phyloP scores from a whole-genome alignment of 1,284 basidiomycete species.

The Gymnopus androsaceus region DNA sequence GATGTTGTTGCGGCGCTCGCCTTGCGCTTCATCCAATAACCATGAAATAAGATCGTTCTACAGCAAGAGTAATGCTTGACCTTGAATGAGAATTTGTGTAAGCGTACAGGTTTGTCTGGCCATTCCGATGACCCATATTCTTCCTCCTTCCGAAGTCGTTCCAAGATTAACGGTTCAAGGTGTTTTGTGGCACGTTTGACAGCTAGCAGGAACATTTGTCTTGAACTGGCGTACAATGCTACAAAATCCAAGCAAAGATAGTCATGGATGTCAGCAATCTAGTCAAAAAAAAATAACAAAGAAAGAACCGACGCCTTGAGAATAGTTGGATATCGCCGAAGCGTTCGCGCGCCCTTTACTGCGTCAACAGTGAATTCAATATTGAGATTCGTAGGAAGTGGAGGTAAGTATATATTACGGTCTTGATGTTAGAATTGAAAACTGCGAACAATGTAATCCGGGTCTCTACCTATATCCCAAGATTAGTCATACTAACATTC shows the following conservation, averaged over 20 bases:
- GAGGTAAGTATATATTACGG: too few species aligned
- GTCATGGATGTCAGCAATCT: neutral
- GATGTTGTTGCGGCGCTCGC: slow-evolving; percentile 6
- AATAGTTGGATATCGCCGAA: slow-evolving; percentile 5
- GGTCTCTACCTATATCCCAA: slow-evolving; percentile 9
- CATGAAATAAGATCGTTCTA: slow-evolving; percentile 25
- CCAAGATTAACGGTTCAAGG: slow-evolving; percentile 24
- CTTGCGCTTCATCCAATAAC: slow-evolving; percentile 23
- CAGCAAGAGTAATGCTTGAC: neutral
- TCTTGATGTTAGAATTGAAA: neutral
- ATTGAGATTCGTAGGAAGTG: slow-evolving; percentile 6
- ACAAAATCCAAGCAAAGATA: neutral
- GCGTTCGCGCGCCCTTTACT: neutral
- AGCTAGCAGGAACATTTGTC: slow-evolving; percentile 12
- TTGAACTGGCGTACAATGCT: slow-evolving; percentile 22
- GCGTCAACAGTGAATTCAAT: slow-evolving; percentile 13
- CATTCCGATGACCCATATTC: slow-evolving; percentile 25
- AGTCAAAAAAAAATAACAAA: neutral
- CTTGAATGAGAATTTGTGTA: neutral
- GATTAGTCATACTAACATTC: neutral
- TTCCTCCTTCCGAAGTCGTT: slow-evolving; percentile 22
- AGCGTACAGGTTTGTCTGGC: slow-evolving; percentile 23
- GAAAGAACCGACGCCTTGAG: slow-evolving; percentile 8
- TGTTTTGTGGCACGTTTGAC: slow-evolving; percentile 19
- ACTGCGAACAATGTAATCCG: slow-evolving; percentile 8